Evolutionary conservation across 257 asterid species (phyloP).

Genomic region (Dorcoceras hygrometricum): DNA sequence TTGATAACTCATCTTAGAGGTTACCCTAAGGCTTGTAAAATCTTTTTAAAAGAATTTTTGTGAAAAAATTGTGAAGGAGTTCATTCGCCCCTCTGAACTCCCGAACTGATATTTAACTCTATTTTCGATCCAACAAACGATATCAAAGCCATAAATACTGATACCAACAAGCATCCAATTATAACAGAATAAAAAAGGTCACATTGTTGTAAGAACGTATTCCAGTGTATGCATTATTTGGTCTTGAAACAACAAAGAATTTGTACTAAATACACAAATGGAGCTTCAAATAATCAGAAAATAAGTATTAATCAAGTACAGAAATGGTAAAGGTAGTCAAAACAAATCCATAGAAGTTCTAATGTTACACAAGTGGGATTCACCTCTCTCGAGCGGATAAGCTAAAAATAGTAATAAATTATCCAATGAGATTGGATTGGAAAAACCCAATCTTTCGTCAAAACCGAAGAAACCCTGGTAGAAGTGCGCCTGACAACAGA

Average conservation of each 20-base stretch:
- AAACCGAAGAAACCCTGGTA: constrained; percentile 21
- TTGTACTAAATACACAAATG: not conserved
- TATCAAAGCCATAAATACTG: too few relatives aligned
- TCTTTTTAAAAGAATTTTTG: too few relatives aligned
- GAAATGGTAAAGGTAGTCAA: too few relatives aligned
- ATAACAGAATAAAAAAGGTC: not conserved
- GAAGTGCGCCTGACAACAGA: constrained; percentile 31
- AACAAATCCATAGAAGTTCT: not conserved
- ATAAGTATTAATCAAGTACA: not conserved
- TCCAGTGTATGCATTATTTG: not conserved
- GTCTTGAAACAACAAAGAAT: not conserved
- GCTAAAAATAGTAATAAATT: not conserved
- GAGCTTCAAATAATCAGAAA: too few relatives aligned
- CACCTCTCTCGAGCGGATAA: not conserved
- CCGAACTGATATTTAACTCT: too few relatives aligned
- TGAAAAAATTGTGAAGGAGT: too few relatives aligned
- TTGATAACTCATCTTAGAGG: too few relatives aligned
- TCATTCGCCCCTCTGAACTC: too few relatives aligned
- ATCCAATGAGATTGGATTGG: not conserved
- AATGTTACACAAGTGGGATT: not conserved
- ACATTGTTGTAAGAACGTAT: too few relatives aligned
- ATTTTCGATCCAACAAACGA: too few relatives aligned
- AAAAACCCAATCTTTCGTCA: not conserved
- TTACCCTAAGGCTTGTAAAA: too few relatives aligned
- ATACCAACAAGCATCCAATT: too few relatives aligned